phyloP scores from a whole-genome alignment of 768 basidiomycete genomes.

The Leccinum disarticulatum region DNA sequence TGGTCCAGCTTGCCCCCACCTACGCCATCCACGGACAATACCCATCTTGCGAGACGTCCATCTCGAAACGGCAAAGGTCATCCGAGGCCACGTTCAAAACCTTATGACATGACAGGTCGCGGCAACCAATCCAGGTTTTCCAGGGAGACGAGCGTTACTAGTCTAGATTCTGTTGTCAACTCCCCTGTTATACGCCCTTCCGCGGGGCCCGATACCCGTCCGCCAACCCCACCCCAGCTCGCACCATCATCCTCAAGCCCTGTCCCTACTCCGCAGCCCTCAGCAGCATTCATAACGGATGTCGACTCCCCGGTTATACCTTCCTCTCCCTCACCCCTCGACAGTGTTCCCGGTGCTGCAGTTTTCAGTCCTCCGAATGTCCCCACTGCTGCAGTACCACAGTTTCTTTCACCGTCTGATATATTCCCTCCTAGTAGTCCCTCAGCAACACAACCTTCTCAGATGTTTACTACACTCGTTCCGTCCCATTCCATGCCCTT shows the following conservation, averaged over 20 bases:
- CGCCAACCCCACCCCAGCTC: slow-evolving; percentile 31
- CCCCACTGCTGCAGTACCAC: slow-evolving; percentile 14
- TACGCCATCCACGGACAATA: slow-evolving; percentile 29
- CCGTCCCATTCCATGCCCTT: slow-evolving; percentile 50
- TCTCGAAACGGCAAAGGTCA: slow-evolving; percentile 44
- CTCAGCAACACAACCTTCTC: slow-evolving; percentile 19
- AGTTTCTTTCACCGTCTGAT: slow-evolving; percentile 20
- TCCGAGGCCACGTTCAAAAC: slow-evolving; percentile 64
- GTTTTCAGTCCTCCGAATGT: slow-evolving; percentile 19
- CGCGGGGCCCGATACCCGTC: slow-evolving; percentile 33
- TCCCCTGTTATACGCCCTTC: slow-evolving; percentile 40
- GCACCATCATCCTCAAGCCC: slow-evolving; percentile 20
- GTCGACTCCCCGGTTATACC: slow-evolving; percentile 4
- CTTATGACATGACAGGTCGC: slow-evolving; percentile 51
- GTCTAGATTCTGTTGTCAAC: slow-evolving; percentile 47
- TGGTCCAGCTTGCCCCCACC: slow-evolving; percentile 44
- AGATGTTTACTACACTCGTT: slow-evolving; percentile 20
- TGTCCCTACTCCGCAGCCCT: slow-evolving; percentile 8
- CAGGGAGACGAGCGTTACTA: slow-evolving; percentile 57
- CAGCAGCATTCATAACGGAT: slow-evolving; percentile 4
- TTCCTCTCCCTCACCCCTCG: slow-evolving; percentile 9
- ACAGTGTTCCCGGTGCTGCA: slow-evolving; percentile 5
- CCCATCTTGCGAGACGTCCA: slow-evolving; percentile 49
- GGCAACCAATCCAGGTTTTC: slow-evolving; percentile 44
- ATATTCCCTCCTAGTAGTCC: slow-evolving; percentile 19